Base-by-base conservation (phyloP, 495 filamentous ascomycete genomes). In the Penicillium fimorum region DNA sequence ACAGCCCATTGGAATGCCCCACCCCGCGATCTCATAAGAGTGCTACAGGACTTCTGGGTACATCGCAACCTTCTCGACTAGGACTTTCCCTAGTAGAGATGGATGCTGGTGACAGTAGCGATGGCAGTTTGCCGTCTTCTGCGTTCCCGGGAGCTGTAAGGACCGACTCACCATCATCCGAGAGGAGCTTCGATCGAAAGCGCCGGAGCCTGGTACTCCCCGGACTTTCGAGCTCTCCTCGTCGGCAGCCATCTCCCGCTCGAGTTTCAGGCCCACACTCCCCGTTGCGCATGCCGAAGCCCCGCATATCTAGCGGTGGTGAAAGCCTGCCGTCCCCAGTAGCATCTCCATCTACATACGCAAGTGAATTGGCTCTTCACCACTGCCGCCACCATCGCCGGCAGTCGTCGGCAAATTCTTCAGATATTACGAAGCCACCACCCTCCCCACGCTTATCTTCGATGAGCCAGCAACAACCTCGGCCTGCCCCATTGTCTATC, bases 121-220 rank as follows among this genome's bases (percentile, higher is more conserved):
- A 97, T 70, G 89, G 87, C 61, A 97, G 93, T 68, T 79, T 88
- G 29, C 92, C 91, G n/a, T 90, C 89, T 2, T 89, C 89, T n/a
- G 73, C 85, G 17, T 78, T 90, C 55, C 82, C 89, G 1, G 79
- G 86, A 17, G 80, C 79, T 1, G 75, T 79, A 53, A 83, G 90
- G 56, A 93, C 90, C 5, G 92, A 97, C 57, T 97, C 95, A 9
- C 94, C 94, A 7, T 86, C 87, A 55, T 96, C 92, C 24, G 94
- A 97, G 53, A 82, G 87, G 40, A 86, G 87, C 58, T 73, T 96
- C 25, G 90, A 94, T 50, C 84, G 91, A 35, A 90, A 96, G 52
- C 87, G 94, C 37, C 83, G 85, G 67, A 96, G 91, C 64, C 73
- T 96, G 51, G 86, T 91, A 29, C 81, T 96, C 32, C 84, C 90